Evolutionary conservation across 2,329 filamentous ascomycete species (phyloP).

Genomic region (Triangularia verruculosa): DNA sequence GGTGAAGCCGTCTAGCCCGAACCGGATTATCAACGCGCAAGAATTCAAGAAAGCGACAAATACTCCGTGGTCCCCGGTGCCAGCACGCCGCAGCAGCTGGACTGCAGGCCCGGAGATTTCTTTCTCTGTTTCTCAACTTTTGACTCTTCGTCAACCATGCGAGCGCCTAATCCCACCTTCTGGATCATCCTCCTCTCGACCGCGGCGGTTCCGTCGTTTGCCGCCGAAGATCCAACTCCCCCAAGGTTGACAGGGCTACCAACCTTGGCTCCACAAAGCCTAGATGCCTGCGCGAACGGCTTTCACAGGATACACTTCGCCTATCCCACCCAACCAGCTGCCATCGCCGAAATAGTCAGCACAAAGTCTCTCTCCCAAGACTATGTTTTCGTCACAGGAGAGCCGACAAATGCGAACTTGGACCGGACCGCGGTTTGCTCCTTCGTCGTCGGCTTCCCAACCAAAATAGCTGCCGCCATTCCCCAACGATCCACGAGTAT

Average conservation of each 20-base stretch:
- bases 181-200: neutral
- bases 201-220: neutral
- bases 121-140: neutral
- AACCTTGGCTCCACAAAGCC: neutral
- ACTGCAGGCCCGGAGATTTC: neutral
- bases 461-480: neutral
- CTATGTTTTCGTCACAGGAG: neutral
- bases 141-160: neutral
- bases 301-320: neutral
- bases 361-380: neutral
- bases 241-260: neutral
- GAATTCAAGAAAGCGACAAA: neutral
- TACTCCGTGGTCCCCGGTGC: neutral
- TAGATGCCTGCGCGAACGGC: neutral
- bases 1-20: neutral
- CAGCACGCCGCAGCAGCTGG: neutral
- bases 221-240: neutral
- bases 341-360: neutral
- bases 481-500: neutral
- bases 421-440: neutral
- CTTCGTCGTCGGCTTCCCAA: neutral
- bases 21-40: neutral
- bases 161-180: neutral
- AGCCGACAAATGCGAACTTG: neutral
- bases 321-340: neutral